phyloP scores from a whole-genome alignment of 2,329 filamentous ascomycete species.

The Trichoderma koningii region DNA sequence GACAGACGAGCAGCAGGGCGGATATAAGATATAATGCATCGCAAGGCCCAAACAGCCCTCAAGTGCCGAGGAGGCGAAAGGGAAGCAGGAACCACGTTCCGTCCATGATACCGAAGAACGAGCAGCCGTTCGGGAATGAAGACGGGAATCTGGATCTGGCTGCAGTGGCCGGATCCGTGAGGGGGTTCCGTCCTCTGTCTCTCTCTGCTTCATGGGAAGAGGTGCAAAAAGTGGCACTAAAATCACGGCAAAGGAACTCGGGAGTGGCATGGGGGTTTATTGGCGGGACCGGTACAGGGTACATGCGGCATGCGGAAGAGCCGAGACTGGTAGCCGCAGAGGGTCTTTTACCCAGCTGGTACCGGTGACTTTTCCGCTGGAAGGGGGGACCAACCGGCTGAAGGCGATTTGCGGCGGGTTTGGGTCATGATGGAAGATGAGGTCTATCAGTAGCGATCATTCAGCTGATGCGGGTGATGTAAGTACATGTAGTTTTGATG shows the following conservation, averaged over 20 bases:
- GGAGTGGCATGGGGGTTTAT: constrained; percentile 9
- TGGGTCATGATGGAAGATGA: background rate
- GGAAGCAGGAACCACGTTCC: background rate
- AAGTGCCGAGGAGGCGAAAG: constrained; percentile 9
- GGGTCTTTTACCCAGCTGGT: background rate
- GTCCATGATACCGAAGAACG: background rate
- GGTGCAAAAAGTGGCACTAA: constrained; percentile 19
- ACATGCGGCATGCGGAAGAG: background rate
- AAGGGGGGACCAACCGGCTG: background rate
- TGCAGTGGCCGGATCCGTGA: constrained; percentile 3
- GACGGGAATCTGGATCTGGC: background rate
- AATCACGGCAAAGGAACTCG: constrained; percentile 26
- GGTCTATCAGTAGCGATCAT: too few relatives aligned
- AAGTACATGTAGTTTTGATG: too few relatives aligned
- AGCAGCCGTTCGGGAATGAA: constrained; percentile 2
- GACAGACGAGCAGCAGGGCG: constrained; percentile 2
- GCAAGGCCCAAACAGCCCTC: background rate
- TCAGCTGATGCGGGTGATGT: too few relatives aligned
- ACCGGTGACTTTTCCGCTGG: background rate
- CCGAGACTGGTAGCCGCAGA: background rate
- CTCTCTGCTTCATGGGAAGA: constrained; percentile 10
- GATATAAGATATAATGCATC: constrained; percentile 1
- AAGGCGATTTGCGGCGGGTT: background rate
- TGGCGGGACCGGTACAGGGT: background rate
- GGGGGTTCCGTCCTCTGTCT: background rate